A percentile compares a stretch with the other conserved stretches of the same genome.
These are phyloP conservation scores for Fennellomyces sp. DNA, from an alignment of 371 early-diverging fungal species.

Conservation along the genomic window DNA sequence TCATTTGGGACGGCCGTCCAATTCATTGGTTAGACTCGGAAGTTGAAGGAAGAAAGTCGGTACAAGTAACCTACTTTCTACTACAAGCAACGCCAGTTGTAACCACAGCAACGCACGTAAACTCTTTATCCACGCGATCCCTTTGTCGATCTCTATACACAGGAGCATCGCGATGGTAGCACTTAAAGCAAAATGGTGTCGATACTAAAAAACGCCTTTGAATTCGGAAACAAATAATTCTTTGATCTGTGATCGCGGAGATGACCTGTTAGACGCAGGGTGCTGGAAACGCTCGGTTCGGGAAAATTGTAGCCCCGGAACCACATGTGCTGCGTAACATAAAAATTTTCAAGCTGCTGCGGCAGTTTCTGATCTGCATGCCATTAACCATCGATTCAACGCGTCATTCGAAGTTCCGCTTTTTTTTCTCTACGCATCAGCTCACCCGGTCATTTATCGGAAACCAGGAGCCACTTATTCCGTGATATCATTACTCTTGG, in stretches of 20 bases:
- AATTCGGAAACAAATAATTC: neutral
- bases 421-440: too few relatives aligned
- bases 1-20: neutral
- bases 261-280: too few relatives aligned
- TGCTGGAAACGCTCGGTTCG: neutral
- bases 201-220: neutral
- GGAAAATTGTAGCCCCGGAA: neutral
- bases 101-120: too few relatives aligned
- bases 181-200: too few relatives aligned
- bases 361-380: neutral
- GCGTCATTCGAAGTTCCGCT: too few relatives aligned
- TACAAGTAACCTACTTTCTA: neutral
- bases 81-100: too few relatives aligned
- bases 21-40: neutral
- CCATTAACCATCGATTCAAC: too few relatives aligned
- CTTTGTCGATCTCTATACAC: neutral
- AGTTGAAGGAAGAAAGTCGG: too few relatives aligned
- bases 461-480: too few relatives aligned
- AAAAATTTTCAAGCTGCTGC: neutral
- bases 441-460: too few relatives aligned
- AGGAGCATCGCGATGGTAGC: too few relatives aligned
- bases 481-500: too few relatives aligned
- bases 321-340: neutral
- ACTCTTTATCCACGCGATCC: neutral
- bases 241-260: constrained; percentile 4